These are phyloP conservation scores for Lycium barbarum DNA, from an alignment of 257 asterid genomes.

Conservation along the genomic window DNA sequence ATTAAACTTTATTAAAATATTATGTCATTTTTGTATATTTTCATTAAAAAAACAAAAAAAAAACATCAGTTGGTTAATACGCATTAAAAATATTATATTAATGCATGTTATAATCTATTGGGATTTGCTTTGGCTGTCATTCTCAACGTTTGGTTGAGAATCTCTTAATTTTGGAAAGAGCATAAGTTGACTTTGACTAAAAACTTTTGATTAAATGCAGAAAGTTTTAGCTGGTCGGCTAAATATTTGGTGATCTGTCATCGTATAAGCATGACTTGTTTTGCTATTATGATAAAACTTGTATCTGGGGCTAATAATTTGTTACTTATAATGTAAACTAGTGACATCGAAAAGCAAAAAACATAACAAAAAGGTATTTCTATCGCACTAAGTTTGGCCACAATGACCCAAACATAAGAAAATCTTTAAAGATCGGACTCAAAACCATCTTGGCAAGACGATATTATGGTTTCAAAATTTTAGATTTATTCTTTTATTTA, in stretches of 20 bases:
- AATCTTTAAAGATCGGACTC: neutral
- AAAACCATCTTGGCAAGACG: neutral
- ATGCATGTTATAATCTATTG: neutral
- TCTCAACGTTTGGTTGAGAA: neutral
- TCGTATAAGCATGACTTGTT: neutral
- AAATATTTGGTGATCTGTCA: too few relatives aligned
- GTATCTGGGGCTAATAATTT: neutral
- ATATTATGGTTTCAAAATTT: neutral
- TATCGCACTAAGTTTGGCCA: too few relatives aligned
- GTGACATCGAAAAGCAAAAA: neutral
- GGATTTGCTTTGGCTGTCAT: conserved; percentile 23
- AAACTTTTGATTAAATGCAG: neutral
- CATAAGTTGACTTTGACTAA: neutral
- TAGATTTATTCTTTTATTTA: neutral
- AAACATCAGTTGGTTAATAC: neutral
- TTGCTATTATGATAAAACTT: neutral
- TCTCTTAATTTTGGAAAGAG: neutral
- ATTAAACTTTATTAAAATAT: too few relatives aligned
- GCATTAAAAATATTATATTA: neutral
- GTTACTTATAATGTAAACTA: neutral
- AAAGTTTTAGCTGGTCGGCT: neutral
- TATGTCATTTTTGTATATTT: too few relatives aligned
- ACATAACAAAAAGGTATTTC: too few relatives aligned
- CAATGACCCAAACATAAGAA: too few relatives aligned
- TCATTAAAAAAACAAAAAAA: too few relatives aligned